These are phyloP conservation scores for Pleurotus tuber-regium DNA, from an alignment of 768 basidiomycete genomes.

Conservation along the genomic window DNA sequence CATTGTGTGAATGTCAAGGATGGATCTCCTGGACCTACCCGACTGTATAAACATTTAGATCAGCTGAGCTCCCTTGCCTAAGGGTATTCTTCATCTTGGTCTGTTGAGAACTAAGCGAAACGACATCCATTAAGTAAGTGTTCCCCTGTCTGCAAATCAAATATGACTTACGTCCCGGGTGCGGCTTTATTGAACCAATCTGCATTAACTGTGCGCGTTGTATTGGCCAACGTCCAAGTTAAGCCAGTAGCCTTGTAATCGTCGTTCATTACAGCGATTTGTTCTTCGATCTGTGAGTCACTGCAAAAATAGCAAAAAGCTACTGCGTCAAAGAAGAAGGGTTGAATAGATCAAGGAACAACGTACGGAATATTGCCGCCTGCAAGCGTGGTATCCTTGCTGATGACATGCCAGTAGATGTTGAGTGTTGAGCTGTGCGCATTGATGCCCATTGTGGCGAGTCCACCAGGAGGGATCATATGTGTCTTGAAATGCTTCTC, in stretches of 20 bases:
- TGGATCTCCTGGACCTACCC: slow-evolving; percentile 29
- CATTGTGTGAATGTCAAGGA: neutral
- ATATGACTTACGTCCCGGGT: slow-evolving; percentile 20
- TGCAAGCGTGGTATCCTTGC: slow-evolving; percentile 23
- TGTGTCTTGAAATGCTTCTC: slow-evolving; percentile 42
- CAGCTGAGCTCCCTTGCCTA: slow-evolving; percentile 34
- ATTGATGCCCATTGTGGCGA: slow-evolving; percentile 10
- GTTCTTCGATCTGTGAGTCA: slow-evolving; percentile 31
- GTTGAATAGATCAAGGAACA: neutral
- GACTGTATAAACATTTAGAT: slow-evolving; percentile 51
- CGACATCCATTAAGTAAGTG: neutral
- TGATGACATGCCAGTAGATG: slow-evolving; percentile 34
- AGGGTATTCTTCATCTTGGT: slow-evolving; percentile 47
- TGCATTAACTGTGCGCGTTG: slow-evolving; percentile 39
- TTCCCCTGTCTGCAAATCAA: neutral
- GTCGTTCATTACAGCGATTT: slow-evolving; percentile 41
- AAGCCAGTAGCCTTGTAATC: slow-evolving; percentile 37
- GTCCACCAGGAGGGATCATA: slow-evolving; percentile 23
- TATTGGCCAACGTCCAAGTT: slow-evolving; percentile 26
- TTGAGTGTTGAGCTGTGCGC: slow-evolving; percentile 13
- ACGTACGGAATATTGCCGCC: slow-evolving; percentile 45
- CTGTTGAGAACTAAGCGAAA: slow-evolving; percentile 27
- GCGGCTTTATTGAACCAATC: slow-evolving; percentile 47
- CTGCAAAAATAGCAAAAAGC: slow-evolving; percentile 24
- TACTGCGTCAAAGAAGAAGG: neutral